Percentiles rank a stretch among this genome's conserved stretches.
phyloP scores from a whole-genome alignment of 2,329 filamentous ascomycete genomes.

The Knufia fluminis region DNA sequence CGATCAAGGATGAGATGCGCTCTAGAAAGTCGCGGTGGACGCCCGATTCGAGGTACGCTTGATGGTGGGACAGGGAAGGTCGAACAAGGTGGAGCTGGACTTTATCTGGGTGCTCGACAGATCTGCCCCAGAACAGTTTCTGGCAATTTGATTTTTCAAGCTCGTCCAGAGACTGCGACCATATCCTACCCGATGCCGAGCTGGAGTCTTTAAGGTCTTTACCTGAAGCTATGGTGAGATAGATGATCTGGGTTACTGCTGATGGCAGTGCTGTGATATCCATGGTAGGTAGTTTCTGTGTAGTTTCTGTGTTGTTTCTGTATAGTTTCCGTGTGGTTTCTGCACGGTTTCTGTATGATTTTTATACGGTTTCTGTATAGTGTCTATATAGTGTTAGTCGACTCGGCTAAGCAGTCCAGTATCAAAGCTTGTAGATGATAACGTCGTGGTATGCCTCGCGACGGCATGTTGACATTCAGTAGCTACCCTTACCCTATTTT shows the following conservation, averaged over 20 bases:
- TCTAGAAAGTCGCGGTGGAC: not conserved
- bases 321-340: too few relatives aligned
- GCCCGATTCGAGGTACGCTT: slow-evolving; percentile 12
- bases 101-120: slow-evolving; percentile 25
- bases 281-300: slow-evolving; percentile 2
- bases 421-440: too few relatives aligned
- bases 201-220: slow-evolving; percentile 6
- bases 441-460: too few relatives aligned
- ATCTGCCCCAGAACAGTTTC: slow-evolving; percentile 27
- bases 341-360: too few relatives aligned
- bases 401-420: too few relatives aligned
- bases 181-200: slow-evolving; percentile 20
- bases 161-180: slow-evolving; percentile 17
- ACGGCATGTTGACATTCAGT: too few relatives aligned
- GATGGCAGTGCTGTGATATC: not conserved
- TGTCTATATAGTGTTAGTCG: too few relatives aligned
- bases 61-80: slow-evolving; percentile 11
- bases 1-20: not conserved
- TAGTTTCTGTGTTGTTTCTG: too few relatives aligned
- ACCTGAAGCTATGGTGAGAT: slow-evolving; percentile 9
- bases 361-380: too few relatives aligned
- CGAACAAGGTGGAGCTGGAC: slow-evolving; percentile 27
- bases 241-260: slow-evolving; percentile 11
- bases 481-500: too few relatives aligned
- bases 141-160: slow-evolving; percentile 22